Percentiles rank a stretch among this genome's conserved stretches.
Evolutionary conservation across 225 moss, liverwort and hornwort genomes (phyloP).

Genomic region (Pleurozium schreberi): DNA sequence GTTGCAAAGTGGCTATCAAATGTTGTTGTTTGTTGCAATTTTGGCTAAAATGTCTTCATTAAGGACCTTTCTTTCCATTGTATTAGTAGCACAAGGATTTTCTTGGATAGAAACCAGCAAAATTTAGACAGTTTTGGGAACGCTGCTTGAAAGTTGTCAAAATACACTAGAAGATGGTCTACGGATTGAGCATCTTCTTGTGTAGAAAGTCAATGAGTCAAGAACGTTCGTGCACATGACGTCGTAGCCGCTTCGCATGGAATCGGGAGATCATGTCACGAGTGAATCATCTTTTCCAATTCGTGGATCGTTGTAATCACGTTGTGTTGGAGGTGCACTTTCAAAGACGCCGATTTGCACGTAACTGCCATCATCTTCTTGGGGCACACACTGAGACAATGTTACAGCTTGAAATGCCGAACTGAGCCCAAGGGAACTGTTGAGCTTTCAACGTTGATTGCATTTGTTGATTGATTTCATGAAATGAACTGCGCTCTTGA

Average conservation of each 20-base stretch:
- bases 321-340: background rate
- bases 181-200: background rate
- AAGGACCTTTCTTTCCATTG: no score
- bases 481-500: background rate
- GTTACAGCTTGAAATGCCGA: background rate
- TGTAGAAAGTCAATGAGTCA: background rate
- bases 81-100: no score
- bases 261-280: background rate
- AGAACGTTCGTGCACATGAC: background rate
- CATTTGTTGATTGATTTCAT: background rate
- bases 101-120: no score
- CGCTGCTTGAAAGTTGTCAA: background rate
- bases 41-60: no score
- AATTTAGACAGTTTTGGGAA: no score
- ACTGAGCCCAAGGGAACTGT: background rate
- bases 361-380: conserved; percentile 9
- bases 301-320: background rate
- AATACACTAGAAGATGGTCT: background rate
- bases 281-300: background rate
- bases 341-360: background rate
- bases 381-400: background rate
- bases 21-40: no score
- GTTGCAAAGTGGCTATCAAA: no score
- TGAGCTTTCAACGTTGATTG: background rate
- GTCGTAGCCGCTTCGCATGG: background rate